Evolutionary conservation across 805 yeast genomes (phyloP), one percentile per base, ranked within the genome.

Genomic region (Candida mattraensis): DNA sequence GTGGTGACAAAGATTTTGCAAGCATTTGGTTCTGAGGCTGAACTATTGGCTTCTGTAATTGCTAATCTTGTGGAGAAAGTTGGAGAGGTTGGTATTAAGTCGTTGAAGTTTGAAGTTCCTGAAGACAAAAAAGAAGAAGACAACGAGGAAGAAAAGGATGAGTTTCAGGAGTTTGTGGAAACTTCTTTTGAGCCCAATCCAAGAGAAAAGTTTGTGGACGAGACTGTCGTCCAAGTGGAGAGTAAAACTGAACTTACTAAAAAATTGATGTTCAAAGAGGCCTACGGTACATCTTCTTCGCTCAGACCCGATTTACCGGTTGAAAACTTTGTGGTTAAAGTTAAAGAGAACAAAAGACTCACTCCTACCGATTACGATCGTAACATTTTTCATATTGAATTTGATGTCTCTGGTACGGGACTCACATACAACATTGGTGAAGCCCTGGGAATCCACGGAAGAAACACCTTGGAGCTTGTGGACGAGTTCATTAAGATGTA

Each of bases 371-470:
- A 86, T 53, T 91, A 91, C 64, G 87, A 86, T 44, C 86, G 98
- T 69, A 85, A 91, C 65, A 89, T 91, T 53, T 91, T 91, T 87
- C 96, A 91, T 58, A 83, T 91, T 50, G 98, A 91, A 66, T 87
- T 91, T 50, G 98, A 91, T 59, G 76, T 82, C 56, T 64, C 88
- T 29, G 95, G 94, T 35, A 88, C 97, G 23, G 96, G 95, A 17
- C 70, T 91, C 57, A 86, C 78, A 32, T 91, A 91, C 60, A 93
- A 82, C 46, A 87, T 91, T 56, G 98, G 98, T 60, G 98, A 91
- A 70, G 96, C 98, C 14, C 76, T 91, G 42, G 98, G 98, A 55
- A 77, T 91, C 42, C 97, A 91, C 54, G 96, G 95, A 31, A 80
- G 91, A 56, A 91, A 91, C 67, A 74, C 78, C 50, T 59, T 70